Base-by-base conservation (phyloP, 2,329 filamentous ascomycete genomes). In the Aspergillus japonicus region DNA sequence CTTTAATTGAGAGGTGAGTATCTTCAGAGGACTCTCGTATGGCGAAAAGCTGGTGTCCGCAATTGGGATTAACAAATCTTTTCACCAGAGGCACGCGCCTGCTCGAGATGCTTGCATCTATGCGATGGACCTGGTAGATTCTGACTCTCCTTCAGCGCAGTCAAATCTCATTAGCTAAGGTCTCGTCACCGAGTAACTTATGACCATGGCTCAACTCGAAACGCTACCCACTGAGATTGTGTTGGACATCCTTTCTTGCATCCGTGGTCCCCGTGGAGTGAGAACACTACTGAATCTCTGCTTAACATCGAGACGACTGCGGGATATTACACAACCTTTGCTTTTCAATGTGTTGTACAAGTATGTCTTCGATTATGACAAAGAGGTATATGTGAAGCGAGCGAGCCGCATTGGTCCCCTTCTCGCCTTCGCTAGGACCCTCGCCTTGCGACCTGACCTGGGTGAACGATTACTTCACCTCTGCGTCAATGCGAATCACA, bases 381-480 rank as follows among this genome's bases (percentile, higher is more conserved):
- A 48, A n/a, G 14, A 23, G 21, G 10, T 29, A 7, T n/a, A 23
- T 11, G 21, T 14, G 4, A 50, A 19, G 2, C 24, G 48, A 39
- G 33, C 47, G 29, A 26, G 49, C 23, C 47, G 39, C 14, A 33
- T 63, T 7, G 23, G 52, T 3, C 16, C 56, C 12, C 42, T 61
- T 5, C 21, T 61, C 14, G 35, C 24, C 16, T 63, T 63, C n/a
- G 44, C 50, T 2, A 26, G 50, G n/a, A 55, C 58, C 5, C 6
- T 61, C 4, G 39, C 54, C 23, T n/a, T 44, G 47, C 56, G 58
- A 10, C 58, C 58, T 39, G 56, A 63, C 7, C 47, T 63, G 26
- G 58, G 35, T 16, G 35, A 12, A 26, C n/a, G 24, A 26, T 29
- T 59, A 29, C 44, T 33, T 6, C n/a, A 39, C n/a, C 24, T 56